phyloP scores from a whole-genome alignment of 768 basidiomycete genomes.

The Lactifluus echinatus region DNA sequence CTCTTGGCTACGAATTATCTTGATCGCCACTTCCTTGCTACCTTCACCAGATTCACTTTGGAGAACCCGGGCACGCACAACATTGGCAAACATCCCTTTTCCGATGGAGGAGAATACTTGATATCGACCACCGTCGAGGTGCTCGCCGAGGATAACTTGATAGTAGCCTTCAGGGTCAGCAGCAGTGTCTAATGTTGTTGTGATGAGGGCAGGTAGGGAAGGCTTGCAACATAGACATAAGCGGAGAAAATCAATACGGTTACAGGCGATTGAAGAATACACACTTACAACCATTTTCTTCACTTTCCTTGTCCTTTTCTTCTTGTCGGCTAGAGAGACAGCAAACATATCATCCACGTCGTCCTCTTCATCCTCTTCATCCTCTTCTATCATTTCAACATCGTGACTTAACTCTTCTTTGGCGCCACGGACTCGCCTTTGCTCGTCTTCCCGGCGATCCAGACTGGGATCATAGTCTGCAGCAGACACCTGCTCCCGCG shows the following conservation, averaged over 20 bases:
- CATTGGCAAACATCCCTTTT: conserved; percentile 98
- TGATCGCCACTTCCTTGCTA: conserved; percentile 88
- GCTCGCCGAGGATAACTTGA: conserved; percentile 86
- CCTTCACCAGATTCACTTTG: conserved; percentile 46
- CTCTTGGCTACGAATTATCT: conserved; percentile 92
- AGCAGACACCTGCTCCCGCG: conserved; percentile 68
- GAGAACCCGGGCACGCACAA: conserved; percentile 81
- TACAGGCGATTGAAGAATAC: neutral
- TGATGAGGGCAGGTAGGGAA: conserved; percentile 54
- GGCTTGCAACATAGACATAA: conserved; percentile 39
- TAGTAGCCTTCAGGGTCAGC: conserved; percentile 97
- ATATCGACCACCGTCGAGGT: conserved; percentile 85
- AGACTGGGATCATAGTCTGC: conserved; percentile 86
- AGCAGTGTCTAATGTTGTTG: conserved; percentile 78
- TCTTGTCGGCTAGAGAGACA: conserved; percentile 39
- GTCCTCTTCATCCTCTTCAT: conserved; percentile 63
- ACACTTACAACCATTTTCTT: conserved; percentile 43
- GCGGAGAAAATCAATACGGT: neutral
- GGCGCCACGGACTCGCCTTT: conserved; percentile 48
- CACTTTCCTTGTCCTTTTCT: conserved; percentile 53
- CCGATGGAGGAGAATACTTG: conserved; percentile 94
- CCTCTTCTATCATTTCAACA: conserved; percentile 43
- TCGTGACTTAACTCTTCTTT: conserved; percentile 33
- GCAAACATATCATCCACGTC: conserved; percentile 97
- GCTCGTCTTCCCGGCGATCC: conserved; percentile 81